Evolutionary conservation across 2,329 filamentous ascomycete genomes (phyloP).

Genomic region (Thelonectria blattea): DNA sequence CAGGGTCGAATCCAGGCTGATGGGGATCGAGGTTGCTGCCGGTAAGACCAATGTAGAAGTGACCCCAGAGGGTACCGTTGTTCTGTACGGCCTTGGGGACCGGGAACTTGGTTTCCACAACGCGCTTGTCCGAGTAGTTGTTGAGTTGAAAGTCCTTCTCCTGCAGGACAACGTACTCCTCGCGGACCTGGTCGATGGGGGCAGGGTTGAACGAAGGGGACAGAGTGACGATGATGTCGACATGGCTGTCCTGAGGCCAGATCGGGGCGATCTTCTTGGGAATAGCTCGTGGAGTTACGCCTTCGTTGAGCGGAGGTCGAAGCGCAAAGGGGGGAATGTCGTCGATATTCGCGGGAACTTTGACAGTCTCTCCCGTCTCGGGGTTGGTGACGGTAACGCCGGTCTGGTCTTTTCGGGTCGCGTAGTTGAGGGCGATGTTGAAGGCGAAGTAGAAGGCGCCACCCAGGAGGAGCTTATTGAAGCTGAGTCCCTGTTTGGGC

Average conservation of each 20-base stretch:
- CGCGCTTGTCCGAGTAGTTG: conserved; percentile 78
- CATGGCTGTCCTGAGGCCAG: conserved; percentile 77
- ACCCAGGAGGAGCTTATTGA: conserved; percentile 58
- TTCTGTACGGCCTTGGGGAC: conserved; percentile 83
- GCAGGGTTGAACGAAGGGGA: conserved; percentile 75
- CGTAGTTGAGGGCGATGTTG: conserved; percentile 63
- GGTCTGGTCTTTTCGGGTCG: conserved; percentile 54
- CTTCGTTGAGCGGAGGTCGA: conserved; percentile 67
- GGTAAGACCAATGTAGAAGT: conserved; percentile 85
- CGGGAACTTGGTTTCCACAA: conserved; percentile 76
- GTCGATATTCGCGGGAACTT: conserved; percentile 59
- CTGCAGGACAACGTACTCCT: conserved; percentile 74
- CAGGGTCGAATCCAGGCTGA: conserved; percentile 72
- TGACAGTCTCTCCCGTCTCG: conserved; percentile 56
- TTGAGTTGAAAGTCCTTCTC: conserved; percentile 83
- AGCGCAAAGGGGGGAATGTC: conserved; percentile 69
- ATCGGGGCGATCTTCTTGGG: conserved; percentile 82
- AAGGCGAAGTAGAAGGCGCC: conserved; percentile 63
- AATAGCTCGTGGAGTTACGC: conserved; percentile 66
- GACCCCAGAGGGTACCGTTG: conserved; percentile 93
- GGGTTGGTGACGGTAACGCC: conserved; percentile 57
- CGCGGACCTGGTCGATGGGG: conserved; percentile 67
- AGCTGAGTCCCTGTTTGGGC: conserved; percentile 43
- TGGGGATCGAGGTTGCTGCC: conserved; percentile 80
- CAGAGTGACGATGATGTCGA: conserved; percentile 87